Evolutionary conservation across 805 yeast species (phyloP), one percentile per base, ranked within the genome.

Genomic region (Komagataella pseudopastoris): DNA sequence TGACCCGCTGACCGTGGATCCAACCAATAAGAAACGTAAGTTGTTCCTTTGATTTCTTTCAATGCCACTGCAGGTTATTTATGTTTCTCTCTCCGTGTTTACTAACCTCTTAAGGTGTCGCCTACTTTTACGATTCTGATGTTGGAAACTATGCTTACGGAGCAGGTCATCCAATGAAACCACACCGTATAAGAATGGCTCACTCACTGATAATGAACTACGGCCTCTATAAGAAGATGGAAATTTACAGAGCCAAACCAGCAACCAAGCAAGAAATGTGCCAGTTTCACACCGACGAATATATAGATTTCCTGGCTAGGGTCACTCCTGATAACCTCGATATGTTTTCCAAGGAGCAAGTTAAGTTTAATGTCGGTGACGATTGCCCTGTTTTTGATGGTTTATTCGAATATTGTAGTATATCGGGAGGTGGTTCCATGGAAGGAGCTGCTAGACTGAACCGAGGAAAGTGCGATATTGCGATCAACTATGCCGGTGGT

Each of bases 161-260:
- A 52, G 93, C 96, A 4, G 96, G 96, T 24, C 99, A 93, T 67
- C 97, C 97, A 45, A 93, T 93, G 99, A 93, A 93, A 65, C 99
- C 99, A 22, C 97, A 91, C 67, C 81, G 99, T 63, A 89, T 93
- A 71, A 85, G 98, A 80, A 90, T 93, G 96, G 95, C 98, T 6
- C 98, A 93, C 67, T 88, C 96, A 46, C 75, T 93, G 61, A 87
- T 93, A 57, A 91, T 93, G 96, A 90, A 91, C 69, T 93, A 93
- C 66, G 98, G 97, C 1, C 76, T 93, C 51, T 90, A 93, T 71
- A 88, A 90, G 67, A 86, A 91, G 69, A 91, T 93, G 96, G 98
- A 93, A 65, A 88, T 93, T 49, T 90, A 90, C 67, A 78, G 97
- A 50, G 97, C 98, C 46, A 90, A 89, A 66, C 96, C 98, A 1